Evolutionary conservation across 108 stramenopile genomes (phyloP).

Genomic region (Stephanodiscus minutulus): DNA sequence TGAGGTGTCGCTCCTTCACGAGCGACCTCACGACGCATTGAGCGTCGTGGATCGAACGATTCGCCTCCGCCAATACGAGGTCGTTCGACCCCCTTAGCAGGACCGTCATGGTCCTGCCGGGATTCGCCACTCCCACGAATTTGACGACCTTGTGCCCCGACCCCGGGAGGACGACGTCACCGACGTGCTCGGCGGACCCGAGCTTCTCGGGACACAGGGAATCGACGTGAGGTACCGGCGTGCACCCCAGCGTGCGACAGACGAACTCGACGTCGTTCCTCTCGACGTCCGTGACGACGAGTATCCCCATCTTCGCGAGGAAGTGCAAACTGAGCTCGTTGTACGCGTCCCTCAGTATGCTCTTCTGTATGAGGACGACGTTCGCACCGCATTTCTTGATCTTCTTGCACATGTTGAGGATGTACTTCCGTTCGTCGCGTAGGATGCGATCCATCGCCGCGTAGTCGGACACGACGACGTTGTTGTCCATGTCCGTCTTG

Average conservation of each 20-base stretch:
- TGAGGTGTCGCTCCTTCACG: slow-evolving; percentile 94
- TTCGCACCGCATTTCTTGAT: slow-evolving; percentile 98
- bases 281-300: slow-evolving; percentile 98
- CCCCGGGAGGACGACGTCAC: slow-evolving; percentile 95
- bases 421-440: slow-evolving; percentile 96
- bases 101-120: slow-evolving; percentile 91
- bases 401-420: slow-evolving; percentile 94
- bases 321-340: slow-evolving; percentile 98
- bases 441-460: slow-evolving; percentile 99
- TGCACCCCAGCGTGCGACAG: slow-evolving; percentile 91
- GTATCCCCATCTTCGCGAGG: slow-evolving; percentile 98
- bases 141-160: slow-evolving; percentile 94
- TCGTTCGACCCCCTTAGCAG: slow-evolving; percentile 96
- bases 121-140: slow-evolving; percentile 92
- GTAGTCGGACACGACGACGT: slow-evolving; percentile 97
- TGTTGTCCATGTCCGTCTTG: slow-evolving; percentile 99
- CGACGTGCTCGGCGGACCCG: slow-evolving; percentile 84
- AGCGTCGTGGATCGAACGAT: slow-evolving; percentile 98
- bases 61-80: slow-evolving; percentile 98
- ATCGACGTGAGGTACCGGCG: slow-evolving; percentile 97
- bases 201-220: slow-evolving; percentile 90
- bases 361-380: slow-evolving; percentile 98
- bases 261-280: slow-evolving; percentile 96
- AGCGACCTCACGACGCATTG: slow-evolving; percentile 97
- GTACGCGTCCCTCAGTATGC: slow-evolving; percentile 98